A percentile compares a stretch with the other conserved stretches of the same genome.
phyloP scores from a whole-genome alignment of 2,329 filamentous ascomycete genomes.

The Neonectria punicea region DNA sequence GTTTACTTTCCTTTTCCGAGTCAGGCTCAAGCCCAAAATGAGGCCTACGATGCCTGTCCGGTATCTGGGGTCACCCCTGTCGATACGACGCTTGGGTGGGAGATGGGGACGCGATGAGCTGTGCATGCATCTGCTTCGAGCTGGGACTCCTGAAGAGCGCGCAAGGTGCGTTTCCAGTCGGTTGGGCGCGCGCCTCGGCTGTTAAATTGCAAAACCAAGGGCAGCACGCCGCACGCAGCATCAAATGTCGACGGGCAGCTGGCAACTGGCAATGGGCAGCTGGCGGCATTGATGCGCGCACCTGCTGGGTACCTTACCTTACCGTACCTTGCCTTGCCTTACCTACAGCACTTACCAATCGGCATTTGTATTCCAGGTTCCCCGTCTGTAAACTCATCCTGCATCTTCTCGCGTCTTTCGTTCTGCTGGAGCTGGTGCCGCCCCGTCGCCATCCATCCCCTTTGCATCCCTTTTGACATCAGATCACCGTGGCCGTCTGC shows the following conservation, averaged over 20 bases:
- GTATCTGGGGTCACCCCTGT: slow-evolving; percentile 15
- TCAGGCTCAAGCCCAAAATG: background rate
- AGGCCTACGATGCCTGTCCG: background rate
- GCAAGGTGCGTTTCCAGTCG: slow-evolving; percentile 14
- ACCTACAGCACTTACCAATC: background rate
- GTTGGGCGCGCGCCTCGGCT: slow-evolving; percentile 16
- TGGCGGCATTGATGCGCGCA: slow-evolving; percentile 9
- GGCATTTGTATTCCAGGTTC: background rate
- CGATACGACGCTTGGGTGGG: background rate
- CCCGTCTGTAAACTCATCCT: too few relatives aligned
- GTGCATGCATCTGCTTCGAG: slow-evolving; percentile 9
- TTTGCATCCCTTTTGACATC: background rate
- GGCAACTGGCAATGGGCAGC: background rate
- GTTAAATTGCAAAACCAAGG: slow-evolving; percentile 23
- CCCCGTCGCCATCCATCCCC: background rate
- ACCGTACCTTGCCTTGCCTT: too few relatives aligned
- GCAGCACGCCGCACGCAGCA: slow-evolving; percentile 6
- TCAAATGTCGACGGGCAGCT: slow-evolving; percentile 9
- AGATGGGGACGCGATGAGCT: slow-evolving; percentile 12
- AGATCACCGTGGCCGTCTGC: background rate
- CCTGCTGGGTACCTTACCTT: background rate
- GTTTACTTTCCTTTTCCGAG: background rate
- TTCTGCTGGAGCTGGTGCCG: background rate
- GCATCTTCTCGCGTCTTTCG: background rate
- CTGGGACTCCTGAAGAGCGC: background rate